Evolutionary conservation across 108 stramenopile species (phyloP).

Genomic region (Fragilariopsis cylindrus): DNA sequence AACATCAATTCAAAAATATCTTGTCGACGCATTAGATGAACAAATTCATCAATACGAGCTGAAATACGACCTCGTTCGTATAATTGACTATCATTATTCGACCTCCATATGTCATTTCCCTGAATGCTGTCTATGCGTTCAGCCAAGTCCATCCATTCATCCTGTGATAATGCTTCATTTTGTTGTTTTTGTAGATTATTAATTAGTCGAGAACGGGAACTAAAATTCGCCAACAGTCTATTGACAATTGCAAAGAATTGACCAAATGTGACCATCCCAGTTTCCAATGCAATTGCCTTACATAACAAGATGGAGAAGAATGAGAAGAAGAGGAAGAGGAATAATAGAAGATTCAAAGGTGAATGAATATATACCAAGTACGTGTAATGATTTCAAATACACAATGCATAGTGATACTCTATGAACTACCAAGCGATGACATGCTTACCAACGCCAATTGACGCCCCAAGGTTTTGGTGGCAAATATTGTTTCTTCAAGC

Average conservation of each 20-base stretch:
- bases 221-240: constrained; percentile 57
- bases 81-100: constrained; percentile 71
- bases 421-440: neutral
- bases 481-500: constrained; percentile 61
- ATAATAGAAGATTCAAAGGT: neutral
- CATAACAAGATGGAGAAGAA: neutral
- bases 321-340: neutral
- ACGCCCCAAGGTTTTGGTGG: constrained; percentile 62
- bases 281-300: constrained; percentile 59
- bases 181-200: constrained; percentile 68
- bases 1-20: constrained; percentile 93
- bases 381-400: neutral
- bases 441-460: constrained; percentile 60
- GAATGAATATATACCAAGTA: neutral
- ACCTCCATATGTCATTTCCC: constrained; percentile 81
- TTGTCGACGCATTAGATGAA: constrained; percentile 81
- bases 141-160: constrained; percentile 90
- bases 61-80: constrained; percentile 84
- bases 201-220: constrained; percentile 70
- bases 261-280: constrained; percentile 70
- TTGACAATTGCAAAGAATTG: constrained; percentile 62
- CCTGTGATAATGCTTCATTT: constrained; percentile 52
- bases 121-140: constrained; percentile 84
- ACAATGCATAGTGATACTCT: constrained; percentile 25
- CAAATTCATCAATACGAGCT: constrained; percentile 84